These are phyloP conservation scores for Gracilaria caudata DNA, from an alignment of 23 red algal species.

Conservation along the genomic window DNA sequence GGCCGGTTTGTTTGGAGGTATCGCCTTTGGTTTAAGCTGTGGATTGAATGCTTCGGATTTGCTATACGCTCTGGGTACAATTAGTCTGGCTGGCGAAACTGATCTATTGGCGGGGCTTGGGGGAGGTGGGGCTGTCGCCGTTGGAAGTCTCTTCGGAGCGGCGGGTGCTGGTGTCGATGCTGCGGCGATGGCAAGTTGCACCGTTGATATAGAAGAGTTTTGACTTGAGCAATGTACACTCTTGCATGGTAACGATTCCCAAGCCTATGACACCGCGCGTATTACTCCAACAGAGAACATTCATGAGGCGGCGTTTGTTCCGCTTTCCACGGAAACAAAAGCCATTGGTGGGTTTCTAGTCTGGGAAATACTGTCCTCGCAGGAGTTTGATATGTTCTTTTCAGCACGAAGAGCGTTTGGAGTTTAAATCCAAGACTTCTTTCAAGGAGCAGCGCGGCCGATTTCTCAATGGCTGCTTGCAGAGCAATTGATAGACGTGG, in stretches of 20 bases:
- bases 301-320: constrained; percentile 44
- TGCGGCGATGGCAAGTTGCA: constrained; percentile 53
- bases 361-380: constrained; percentile 56
- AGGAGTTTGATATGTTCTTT: constrained; percentile 62
- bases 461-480: constrained; percentile 32
- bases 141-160: constrained; percentile 64
- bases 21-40: constrained; percentile 50
- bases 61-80: constrained; percentile 43
- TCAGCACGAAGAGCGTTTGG: constrained; percentile 51
- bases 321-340: not conserved
- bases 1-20: constrained; percentile 40
- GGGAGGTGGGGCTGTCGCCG: constrained; percentile 60
- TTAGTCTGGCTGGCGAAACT: constrained; percentile 48
- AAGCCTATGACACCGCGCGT: constrained; percentile 32
- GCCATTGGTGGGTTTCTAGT: constrained; percentile 52
- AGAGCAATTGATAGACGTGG: constrained; percentile 62
- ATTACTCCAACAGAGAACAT: constrained; percentile 30
- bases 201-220: constrained; percentile 61
- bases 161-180: constrained; percentile 70
- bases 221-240: constrained; percentile 43
- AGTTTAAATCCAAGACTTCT: constrained; percentile 14
- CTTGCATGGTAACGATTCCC: not conserved
- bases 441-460: not conserved
- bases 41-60: constrained; percentile 61
- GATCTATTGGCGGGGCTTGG: constrained; percentile 50